Conservation (phyloP, 129 eudicot species). For the Escallonia rubra region DNA sequence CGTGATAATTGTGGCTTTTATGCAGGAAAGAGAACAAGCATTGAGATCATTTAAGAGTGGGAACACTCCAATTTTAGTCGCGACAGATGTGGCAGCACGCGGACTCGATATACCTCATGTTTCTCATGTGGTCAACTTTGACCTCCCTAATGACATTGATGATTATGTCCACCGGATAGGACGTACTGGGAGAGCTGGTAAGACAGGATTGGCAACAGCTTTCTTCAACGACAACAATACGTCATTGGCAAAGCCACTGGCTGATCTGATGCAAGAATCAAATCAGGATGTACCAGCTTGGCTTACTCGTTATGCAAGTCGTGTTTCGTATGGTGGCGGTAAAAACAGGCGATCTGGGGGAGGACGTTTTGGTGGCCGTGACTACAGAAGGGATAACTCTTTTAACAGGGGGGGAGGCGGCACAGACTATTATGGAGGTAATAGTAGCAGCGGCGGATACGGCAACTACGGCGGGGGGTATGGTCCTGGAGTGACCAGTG, state of each 20-base stretch:
- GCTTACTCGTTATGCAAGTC: constrained; percentile 41
- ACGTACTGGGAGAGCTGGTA: constrained; percentile 87
- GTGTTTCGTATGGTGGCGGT: constrained; percentile 34
- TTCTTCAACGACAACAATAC: constrained; percentile 52
- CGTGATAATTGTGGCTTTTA: neutral
- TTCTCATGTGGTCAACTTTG: constrained; percentile 75
- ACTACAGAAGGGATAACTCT: constrained; percentile 39
- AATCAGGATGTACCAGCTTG: constrained; percentile 59
- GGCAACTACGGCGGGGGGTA: constrained; percentile 25
- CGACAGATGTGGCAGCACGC: constrained; percentile 85
- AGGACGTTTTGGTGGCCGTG: constrained; percentile 54
- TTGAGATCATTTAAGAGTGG: constrained; percentile 82
- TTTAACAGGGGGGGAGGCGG: constrained; percentile 26
- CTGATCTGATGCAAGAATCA: constrained; percentile 57
- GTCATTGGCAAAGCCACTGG: constrained; percentile 48
- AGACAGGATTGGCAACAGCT: constrained; percentile 73
- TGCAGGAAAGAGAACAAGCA: constrained; percentile 72
- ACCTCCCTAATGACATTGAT: constrained; percentile 78
- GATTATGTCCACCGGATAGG: constrained; percentile 90
- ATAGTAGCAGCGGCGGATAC: constrained; percentile 9
- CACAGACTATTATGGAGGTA: constrained; percentile 27
- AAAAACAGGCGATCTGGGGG: constrained; percentile 42
- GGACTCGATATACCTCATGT: constrained; percentile 82
- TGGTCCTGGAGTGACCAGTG: constrained; percentile 22
- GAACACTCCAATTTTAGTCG: constrained; percentile 69